phyloP scores from a whole-genome alignment of 1,284 basidiomycete species.

The Fomitiporia mediterranea region DNA sequence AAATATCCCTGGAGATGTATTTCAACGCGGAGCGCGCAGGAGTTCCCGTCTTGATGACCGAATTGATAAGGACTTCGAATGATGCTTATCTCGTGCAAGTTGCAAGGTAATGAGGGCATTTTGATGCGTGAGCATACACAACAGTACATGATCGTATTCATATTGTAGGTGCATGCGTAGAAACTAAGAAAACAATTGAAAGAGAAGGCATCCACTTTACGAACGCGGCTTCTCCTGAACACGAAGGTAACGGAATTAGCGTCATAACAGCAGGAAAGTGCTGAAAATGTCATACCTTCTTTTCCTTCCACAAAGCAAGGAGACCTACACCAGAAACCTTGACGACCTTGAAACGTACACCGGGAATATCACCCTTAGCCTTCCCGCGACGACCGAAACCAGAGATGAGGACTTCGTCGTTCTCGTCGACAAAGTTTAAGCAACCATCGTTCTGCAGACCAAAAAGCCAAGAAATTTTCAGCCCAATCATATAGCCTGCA shows the following conservation, averaged over 20 bases:
- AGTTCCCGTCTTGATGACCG: no score
- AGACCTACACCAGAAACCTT: constrained; percentile 99
- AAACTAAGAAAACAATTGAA: constrained; percentile 15
- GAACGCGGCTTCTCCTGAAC: constrained; percentile 85
- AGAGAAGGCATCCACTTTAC: constrained; percentile 57
- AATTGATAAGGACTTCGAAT: no score
- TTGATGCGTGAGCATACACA: constrained; percentile 26
- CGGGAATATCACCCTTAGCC: constrained; percentile 96
- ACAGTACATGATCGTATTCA: constrained; percentile 42
- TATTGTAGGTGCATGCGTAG: constrained; percentile 31
- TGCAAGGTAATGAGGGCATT: constrained; percentile 14
- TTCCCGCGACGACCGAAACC: constrained; percentile 99
- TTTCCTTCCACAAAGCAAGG: constrained; percentile 97
- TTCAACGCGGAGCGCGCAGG: no score
- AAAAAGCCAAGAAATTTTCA: constrained; percentile 24
- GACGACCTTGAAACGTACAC: constrained; percentile 99
- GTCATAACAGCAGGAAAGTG: background rate
- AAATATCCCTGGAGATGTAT: background rate
- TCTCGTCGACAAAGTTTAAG: constrained; percentile 98
- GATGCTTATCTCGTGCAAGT: no score
- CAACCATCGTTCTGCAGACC: constrained; percentile 90
- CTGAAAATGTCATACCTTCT: constrained; percentile 67
- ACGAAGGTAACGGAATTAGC: constrained; percentile 17
- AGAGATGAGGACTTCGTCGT: constrained; percentile 99
- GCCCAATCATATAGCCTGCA: no score